These are phyloP conservation scores for Colletotrichum sublineola DNA, from an alignment of 2,329 filamentous ascomycete species.

Conservation along the genomic window DNA sequence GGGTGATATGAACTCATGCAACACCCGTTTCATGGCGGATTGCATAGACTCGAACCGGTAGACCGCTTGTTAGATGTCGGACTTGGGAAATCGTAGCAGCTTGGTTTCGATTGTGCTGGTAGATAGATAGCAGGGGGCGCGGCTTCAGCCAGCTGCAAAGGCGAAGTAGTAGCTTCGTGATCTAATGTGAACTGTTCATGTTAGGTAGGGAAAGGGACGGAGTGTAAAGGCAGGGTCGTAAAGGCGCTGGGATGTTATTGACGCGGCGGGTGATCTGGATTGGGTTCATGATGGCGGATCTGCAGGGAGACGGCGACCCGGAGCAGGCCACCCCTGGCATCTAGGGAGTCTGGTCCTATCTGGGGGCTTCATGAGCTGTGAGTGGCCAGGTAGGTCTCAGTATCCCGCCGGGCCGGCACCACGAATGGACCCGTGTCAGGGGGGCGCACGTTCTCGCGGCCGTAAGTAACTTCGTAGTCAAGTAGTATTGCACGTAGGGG, in stretches of 20 bases:
- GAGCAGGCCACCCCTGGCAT: conserved; percentile 26
- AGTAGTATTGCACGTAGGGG: not conserved
- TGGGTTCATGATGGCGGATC: conserved; percentile 27
- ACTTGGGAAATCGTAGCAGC: not conserved
- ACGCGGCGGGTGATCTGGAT: conserved; percentile 7
- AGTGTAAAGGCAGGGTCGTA: conserved; percentile 35
- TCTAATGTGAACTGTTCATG: conserved; percentile 11
- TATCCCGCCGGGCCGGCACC: conserved; percentile 27
- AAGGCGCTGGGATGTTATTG: conserved; percentile 23
- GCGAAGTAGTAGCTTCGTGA: conserved; percentile 1
- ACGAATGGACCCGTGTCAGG: conserved; percentile 27
- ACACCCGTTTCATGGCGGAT: conserved; percentile 7
- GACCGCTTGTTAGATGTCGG: conserved; percentile 15
- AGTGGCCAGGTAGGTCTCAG: conserved; percentile 36
- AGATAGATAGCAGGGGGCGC: not conserved
- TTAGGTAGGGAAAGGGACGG: conserved; percentile 30
- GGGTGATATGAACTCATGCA: conserved; percentile 2
- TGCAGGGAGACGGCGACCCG: conserved; percentile 33
- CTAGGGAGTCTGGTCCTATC: not conserved
- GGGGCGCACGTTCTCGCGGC: conserved; percentile 16
- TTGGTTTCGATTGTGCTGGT: not conserved
- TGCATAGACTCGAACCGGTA: conserved; percentile 11
- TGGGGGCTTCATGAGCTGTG: not conserved
- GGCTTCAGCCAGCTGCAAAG: conserved; percentile 18
- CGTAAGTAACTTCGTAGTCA: not conserved